phyloP scores from a whole-genome alignment of 305 asterid species.

The Plantago coronopus region DNA sequence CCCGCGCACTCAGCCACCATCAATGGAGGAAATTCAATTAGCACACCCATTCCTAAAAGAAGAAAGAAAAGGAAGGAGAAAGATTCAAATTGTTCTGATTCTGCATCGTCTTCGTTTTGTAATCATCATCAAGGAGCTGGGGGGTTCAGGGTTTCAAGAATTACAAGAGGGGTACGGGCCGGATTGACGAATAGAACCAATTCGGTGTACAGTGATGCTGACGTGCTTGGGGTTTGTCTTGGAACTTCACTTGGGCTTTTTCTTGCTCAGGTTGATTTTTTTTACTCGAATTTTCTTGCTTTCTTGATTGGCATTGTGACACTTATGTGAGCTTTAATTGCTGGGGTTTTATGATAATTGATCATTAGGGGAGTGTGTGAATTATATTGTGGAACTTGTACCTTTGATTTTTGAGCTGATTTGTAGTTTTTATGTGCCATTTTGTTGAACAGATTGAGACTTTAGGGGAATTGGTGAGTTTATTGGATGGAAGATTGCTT shows the following conservation, averaged over 20 bases:
- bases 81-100: slow-evolving; percentile 20
- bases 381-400: not conserved
- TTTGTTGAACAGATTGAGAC: slow-evolving; percentile 9
- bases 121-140: slow-evolving; percentile 30
- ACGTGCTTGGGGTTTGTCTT: slow-evolving; percentile 71
- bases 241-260: slow-evolving; percentile 91
- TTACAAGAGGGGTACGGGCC: slow-evolving; percentile 37
- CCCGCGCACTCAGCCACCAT: slow-evolving; percentile 5
- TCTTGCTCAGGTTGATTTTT: slow-evolving; percentile 56
- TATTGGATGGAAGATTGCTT: slow-evolving; percentile 2
- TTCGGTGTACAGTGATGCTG: slow-evolving; percentile 37
- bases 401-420: not conserved
- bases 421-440: not conserved
- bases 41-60: slow-evolving; percentile 13
- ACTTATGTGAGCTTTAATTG: not conserved
- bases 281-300: not conserved
- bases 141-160: slow-evolving; percentile 52
- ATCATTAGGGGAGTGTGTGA: slow-evolving; percentile 3
- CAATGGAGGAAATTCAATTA: slow-evolving; percentile 16
- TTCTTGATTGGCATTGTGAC: not conserved
- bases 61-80: slow-evolving; percentile 31
- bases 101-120: slow-evolving; percentile 44
- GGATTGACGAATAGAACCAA: slow-evolving; percentile 33
- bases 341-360: not conserved
- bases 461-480: slow-evolving; percentile 18